Evolutionary conservation across 1,284 basidiomycete genomes (phyloP), one percentile per base, ranked within the genome.

Genomic region (Ganoderma sp.): DNA sequence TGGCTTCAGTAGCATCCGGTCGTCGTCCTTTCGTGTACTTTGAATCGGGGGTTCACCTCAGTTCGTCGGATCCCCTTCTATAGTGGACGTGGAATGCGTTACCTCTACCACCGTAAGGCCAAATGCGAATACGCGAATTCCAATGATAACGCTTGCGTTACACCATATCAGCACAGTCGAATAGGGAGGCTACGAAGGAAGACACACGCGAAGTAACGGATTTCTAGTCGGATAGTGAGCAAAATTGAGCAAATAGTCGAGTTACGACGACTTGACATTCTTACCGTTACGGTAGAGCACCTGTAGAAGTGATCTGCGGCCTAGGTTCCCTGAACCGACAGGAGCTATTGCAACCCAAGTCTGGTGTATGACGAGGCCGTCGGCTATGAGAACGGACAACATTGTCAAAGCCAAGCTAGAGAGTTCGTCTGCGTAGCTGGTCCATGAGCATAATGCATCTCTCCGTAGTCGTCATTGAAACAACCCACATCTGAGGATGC

Each of bases 261-360:
- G n/a, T 32, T 32, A 50, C 2, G 12, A 22, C 9, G 22, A 2
- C n/a, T 50, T 22, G 48, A 50, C 22, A 25, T 22, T 22, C 48
- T 22, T 50, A 50, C 22, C 48, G 10, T 50, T 50, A 4, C 22
- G 19, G 48, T 50, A 50, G 17, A 50, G 48, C 17, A 50, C 48
- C 3, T 22, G 48, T 22, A 50, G 48, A 50, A 50, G 48, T 12
- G 48, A 22, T 22, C 22, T 50, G n/a, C n/a, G 48, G 10, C 48
- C 48, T 25, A 50, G 17, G 22, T 17, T n/a, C 22, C n/a, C 48
- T 22, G n/a, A 50, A 22, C 8, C 9, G n/a, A 50, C 22, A 22
- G 48, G 48, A 50, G 48, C 48, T 50, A 50, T 50, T 12, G 48
- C 22, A 25, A 50, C 48, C 48, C 48, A 50, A 22, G 48, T 50